Conservation (phyloP, 106 monocot genomes). For the Vanilla planifolia region DNA sequence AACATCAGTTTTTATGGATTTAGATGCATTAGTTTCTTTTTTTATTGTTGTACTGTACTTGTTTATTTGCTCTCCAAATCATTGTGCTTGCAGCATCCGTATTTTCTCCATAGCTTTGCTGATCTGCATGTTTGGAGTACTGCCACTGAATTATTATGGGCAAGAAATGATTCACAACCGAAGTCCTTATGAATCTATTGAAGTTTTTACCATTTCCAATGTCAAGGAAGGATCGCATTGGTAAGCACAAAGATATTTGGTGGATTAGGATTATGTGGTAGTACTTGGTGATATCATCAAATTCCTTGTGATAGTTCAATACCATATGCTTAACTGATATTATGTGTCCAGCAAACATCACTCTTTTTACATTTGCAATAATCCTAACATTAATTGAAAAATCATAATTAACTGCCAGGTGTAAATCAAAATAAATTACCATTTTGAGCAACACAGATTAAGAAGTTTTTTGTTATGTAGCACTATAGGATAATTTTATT, state of each 20-base stretch:
- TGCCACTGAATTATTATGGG: constrained; percentile 59
- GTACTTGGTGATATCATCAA: not conserved
- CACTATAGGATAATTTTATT: no score
- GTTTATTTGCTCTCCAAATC: not conserved
- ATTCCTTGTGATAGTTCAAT: not conserved
- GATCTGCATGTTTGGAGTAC: constrained; percentile 54
- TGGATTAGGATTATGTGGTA: not conserved
- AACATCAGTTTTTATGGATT: no score
- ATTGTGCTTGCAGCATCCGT: constrained; percentile 39
- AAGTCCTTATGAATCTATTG: constrained; percentile 49
- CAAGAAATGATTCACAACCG: constrained; percentile 31
- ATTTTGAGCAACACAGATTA: no score
- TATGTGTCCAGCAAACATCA: not conserved
- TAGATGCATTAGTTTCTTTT: no score
- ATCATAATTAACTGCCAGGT: no score
- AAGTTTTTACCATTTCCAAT: constrained; percentile 60
- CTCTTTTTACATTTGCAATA: no score
- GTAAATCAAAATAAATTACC: no score
- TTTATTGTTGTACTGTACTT: not conserved
- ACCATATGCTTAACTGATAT: not conserved
- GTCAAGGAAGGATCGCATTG: constrained; percentile 45
- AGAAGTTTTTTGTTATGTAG: no score
- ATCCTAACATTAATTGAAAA: no score
- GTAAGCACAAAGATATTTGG: not conserved
- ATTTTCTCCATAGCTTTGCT: constrained; percentile 52